phyloP scores from a whole-genome alignment of 2,329 filamentous ascomycete genomes.

The Teratosphaeria nubilosa region DNA sequence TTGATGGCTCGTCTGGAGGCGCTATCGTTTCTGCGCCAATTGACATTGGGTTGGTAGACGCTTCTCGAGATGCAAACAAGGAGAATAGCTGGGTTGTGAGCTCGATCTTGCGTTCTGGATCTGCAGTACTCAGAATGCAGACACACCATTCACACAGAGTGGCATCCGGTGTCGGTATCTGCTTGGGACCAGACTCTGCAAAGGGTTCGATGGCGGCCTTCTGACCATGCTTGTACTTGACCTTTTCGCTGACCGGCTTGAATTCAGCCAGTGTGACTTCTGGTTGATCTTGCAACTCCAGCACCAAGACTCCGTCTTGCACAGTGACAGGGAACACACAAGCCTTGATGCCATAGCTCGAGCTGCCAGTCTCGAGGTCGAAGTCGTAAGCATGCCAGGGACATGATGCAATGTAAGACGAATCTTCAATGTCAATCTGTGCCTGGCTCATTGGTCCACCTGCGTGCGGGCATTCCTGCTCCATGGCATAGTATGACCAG shows the following conservation, averaged over 20 bases:
- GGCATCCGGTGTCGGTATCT: conserved; percentile 2
- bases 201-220: neutral
- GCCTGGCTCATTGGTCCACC: conserved; percentile 9
- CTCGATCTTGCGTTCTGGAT: conserved; percentile 9
- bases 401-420: conserved; percentile 8
- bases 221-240: conserved; percentile 7
- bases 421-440: conserved; percentile 9
- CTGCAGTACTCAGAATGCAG: conserved; percentile 6
- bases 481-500: conserved; percentile 10
- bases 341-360: conserved; percentile 8
- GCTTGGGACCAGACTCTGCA: neutral
- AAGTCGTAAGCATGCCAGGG: conserved; percentile 10
- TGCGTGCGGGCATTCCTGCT: conserved; percentile 8
- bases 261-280: conserved; percentile 1
- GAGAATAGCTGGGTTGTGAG: conserved; percentile 8
- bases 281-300: neutral
- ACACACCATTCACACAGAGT: conserved; percentile 10
- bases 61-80: conserved; percentile 6
- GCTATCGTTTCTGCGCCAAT: conserved; percentile 6
- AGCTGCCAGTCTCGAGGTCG: conserved; percentile 6
- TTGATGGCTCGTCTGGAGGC: conserved; percentile 4
- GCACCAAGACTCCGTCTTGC: neutral
- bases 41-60: conserved; percentile 4
- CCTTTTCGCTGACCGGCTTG: conserved; percentile 7
- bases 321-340: conserved; percentile 4